phyloP scores from a whole-genome alignment of 805 yeast species.

The Lachancea kluyveri region DNA sequence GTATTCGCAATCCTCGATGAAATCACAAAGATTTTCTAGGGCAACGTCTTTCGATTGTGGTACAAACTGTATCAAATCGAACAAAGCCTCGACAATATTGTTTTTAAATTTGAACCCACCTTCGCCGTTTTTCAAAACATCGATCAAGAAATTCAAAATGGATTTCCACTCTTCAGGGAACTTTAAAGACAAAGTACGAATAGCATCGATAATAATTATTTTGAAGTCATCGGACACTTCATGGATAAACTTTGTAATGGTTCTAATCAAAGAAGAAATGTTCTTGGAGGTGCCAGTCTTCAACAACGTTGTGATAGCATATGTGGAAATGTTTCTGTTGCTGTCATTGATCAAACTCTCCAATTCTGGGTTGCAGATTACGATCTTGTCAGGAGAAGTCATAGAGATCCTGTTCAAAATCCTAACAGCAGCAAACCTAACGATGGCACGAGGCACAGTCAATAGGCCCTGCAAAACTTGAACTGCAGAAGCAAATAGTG shows the following conservation, averaged over 20 bases:
- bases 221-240: constrained; percentile 96
- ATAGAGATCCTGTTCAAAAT: constrained; percentile 79
- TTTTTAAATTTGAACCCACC: constrained; percentile 85
- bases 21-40: constrained; percentile 86
- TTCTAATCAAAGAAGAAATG: constrained; percentile 83
- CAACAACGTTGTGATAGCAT: constrained; percentile 91
- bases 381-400: constrained; percentile 70
- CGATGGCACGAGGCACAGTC: constrained; percentile 81
- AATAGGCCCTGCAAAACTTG: constrained; percentile 68
- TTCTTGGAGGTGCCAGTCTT: constrained; percentile 89
- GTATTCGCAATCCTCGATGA: constrained; percentile 96
- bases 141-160: constrained; percentile 76
- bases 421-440: constrained; percentile 91
- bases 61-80: constrained; percentile 82
- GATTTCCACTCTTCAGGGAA: constrained; percentile 87
- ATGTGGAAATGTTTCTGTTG: constrained; percentile 89
- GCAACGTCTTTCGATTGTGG: constrained; percentile 81
- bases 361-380: constrained; percentile 76
- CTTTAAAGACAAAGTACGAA: constrained; percentile 83
- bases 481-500: constrained; percentile 65
- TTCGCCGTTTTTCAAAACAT: constrained; percentile 73
- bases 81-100: constrained; percentile 84
- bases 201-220: constrained; percentile 90
- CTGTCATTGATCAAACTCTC: constrained; percentile 83
- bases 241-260: constrained; percentile 81